phyloP scores from a whole-genome alignment of 2,329 filamentous ascomycete genomes.

The Penicillium janthinellum region DNA sequence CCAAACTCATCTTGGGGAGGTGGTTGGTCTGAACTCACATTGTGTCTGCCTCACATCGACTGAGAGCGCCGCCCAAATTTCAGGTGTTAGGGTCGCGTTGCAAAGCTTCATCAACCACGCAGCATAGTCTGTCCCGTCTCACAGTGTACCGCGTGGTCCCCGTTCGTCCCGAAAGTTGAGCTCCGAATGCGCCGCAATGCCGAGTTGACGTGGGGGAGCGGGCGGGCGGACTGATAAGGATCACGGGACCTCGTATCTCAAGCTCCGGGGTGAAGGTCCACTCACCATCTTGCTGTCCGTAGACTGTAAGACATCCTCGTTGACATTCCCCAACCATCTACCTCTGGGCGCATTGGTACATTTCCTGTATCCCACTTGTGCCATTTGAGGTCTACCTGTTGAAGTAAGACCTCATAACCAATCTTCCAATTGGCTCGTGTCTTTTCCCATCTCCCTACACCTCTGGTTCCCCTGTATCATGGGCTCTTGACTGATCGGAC shows the following conservation, averaged over 20 bases:
- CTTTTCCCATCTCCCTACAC: background rate
- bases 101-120: background rate
- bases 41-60: background rate
- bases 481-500: background rate
- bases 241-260: constrained; percentile 25
- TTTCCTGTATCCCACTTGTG: background rate
- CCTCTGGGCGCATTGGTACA: background rate
- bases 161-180: background rate
- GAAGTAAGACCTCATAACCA: background rate
- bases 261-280: constrained; percentile 5
- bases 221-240: constrained; percentile 21
- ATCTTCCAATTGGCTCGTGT: background rate
- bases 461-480: background rate
- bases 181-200: constrained; percentile 2
- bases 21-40: background rate
- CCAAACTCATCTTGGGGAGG: background rate
- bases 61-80: background rate
- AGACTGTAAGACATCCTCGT: background rate
- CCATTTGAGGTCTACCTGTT: background rate
- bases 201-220: constrained; percentile 12
- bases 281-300: background rate
- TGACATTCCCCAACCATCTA: background rate
- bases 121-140: background rate
- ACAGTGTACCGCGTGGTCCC: background rate
- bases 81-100: background rate